A percentile compares a stretch with the other conserved stretches of the same genome.
Conservation (phyloP, 495 filamentous ascomycete species). For the Chaetomium tenue region DNA sequence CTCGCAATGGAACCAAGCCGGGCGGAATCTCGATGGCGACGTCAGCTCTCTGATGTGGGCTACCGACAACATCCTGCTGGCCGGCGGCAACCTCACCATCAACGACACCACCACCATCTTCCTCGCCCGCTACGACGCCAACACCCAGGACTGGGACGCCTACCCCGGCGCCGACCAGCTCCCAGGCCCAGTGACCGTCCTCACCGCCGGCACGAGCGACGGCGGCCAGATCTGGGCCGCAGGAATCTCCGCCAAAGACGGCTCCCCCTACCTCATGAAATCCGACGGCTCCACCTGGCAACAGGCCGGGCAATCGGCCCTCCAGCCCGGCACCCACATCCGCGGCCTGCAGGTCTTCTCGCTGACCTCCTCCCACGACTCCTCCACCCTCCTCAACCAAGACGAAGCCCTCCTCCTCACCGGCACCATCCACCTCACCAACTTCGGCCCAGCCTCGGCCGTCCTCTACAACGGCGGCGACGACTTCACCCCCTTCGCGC, state of each 20-base stretch:
- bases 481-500: constrained; percentile 70
- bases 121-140: constrained; percentile 71
- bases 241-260: constrained; percentile 59
- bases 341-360: constrained; percentile 77
- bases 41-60: constrained; percentile 75
- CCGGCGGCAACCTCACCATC: constrained; percentile 71
- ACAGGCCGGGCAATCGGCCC: constrained; percentile 51
- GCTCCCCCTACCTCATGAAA: constrained; percentile 72
- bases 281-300: constrained; percentile 60
- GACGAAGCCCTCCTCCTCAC: constrained; percentile 76
- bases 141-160: constrained; percentile 59
- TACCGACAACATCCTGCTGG: constrained; percentile 63
- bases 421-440: constrained; percentile 70
- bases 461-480: constrained; percentile 78
- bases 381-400: constrained; percentile 59
- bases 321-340: constrained; percentile 65
- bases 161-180: constrained; percentile 64
- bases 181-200: constrained; percentile 73
- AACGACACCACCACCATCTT: constrained; percentile 58
- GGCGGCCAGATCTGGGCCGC: constrained; percentile 74
- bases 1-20: constrained; percentile 76
- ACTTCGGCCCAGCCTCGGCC: constrained; percentile 78
- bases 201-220: constrained; percentile 68
- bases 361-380: constrained; percentile 62
- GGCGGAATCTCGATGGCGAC: constrained; percentile 63